Percentiles rank a stretch among this genome's conserved stretches.
Conservation (phyloP, 2,329 filamentous ascomycete genomes). For the Sclerotinia borealis region DNA sequence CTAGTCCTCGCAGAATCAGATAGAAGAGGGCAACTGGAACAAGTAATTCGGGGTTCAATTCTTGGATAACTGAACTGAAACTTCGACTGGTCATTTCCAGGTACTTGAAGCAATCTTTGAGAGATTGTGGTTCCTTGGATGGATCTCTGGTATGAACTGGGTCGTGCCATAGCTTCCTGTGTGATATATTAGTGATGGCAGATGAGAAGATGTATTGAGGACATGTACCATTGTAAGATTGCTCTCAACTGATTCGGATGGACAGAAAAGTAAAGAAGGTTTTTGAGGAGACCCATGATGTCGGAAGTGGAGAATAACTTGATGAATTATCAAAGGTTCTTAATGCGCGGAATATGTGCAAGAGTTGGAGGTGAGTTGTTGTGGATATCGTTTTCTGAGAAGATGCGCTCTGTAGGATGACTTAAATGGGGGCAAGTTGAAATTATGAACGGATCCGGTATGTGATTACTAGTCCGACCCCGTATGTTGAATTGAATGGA, state of each 20-base stretch:
- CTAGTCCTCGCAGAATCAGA: constrained; percentile 80
- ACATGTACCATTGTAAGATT: constrained; percentile 76
- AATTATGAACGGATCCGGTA: not conserved
- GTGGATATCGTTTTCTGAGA: not conserved
- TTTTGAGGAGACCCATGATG: constrained; percentile 48
- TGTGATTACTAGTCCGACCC: not conserved
- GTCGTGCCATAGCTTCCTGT: constrained; percentile 94
- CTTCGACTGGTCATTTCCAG: constrained; percentile 86
- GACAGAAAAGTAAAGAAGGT: constrained; percentile 63
- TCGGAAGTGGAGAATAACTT: constrained; percentile 5
- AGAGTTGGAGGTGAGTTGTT: not conserved
- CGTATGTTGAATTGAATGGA: not conserved
- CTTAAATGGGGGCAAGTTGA: not conserved
- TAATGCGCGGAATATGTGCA: not conserved
- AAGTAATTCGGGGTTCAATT: constrained; percentile 89
- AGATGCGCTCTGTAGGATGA: not conserved
- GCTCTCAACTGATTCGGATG: constrained; percentile 74
- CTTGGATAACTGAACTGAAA: constrained; percentile 88
- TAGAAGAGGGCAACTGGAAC: constrained; percentile 90
- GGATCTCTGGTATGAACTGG: constrained; percentile 80
- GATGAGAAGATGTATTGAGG: not conserved
- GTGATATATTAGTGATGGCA: constrained; percentile 13
- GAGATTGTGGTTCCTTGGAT: constrained; percentile 64
- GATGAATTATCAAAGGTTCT: not conserved
- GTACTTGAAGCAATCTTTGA: constrained; percentile 79